A percentile compares a stretch with the other conserved stretches of the same genome.
Conservation (phyloP, 2,329 filamentous ascomycete genomes). For the Taxawa tesnikishii region DNA sequence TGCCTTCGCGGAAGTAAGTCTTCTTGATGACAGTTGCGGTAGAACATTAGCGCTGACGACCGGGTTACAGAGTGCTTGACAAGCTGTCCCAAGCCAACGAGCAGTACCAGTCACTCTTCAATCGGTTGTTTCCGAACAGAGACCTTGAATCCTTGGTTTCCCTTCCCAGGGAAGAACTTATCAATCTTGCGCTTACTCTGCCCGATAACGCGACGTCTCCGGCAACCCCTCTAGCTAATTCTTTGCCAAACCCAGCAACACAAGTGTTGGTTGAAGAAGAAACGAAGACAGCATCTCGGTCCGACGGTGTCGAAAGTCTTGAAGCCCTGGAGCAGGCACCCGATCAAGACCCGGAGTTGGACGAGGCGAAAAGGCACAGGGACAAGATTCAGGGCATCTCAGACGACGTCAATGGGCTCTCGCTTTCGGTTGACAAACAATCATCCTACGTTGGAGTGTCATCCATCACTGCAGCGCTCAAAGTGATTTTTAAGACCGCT, state of each 20-base stretch:
- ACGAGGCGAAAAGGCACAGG: constrained; percentile 41
- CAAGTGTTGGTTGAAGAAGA: not conserved
- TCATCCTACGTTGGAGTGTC: constrained; percentile 20
- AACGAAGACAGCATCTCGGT: constrained; percentile 12
- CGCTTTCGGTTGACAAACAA: constrained; percentile 16
- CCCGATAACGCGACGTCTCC: constrained; percentile 26
- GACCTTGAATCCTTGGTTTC: constrained; percentile 26
- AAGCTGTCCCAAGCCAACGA: constrained; percentile 39
- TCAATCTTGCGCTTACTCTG: constrained; percentile 29
- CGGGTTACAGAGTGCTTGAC: constrained; percentile 44
- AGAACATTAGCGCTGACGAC: too few relatives aligned
- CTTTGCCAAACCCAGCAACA: not conserved
- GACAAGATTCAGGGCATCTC: constrained; percentile 28
- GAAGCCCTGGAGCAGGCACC: constrained; percentile 60
- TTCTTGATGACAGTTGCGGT: constrained; percentile 35
- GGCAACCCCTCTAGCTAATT: constrained; percentile 12
- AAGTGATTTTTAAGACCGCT: constrained; percentile 19
- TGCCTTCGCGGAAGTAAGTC: constrained; percentile 64
- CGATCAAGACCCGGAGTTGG: constrained; percentile 50
- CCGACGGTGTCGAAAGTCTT: constrained; percentile 40
- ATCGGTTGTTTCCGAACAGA: constrained; percentile 29
- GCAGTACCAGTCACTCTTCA: constrained; percentile 29
- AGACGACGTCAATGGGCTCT: constrained; percentile 20
- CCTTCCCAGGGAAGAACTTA: constrained; percentile 30
- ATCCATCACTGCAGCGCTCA: constrained; percentile 19